Evolutionary conservation across 768 basidiomycete species (phyloP).

Genomic region (Daedaleopsis nitida): DNA sequence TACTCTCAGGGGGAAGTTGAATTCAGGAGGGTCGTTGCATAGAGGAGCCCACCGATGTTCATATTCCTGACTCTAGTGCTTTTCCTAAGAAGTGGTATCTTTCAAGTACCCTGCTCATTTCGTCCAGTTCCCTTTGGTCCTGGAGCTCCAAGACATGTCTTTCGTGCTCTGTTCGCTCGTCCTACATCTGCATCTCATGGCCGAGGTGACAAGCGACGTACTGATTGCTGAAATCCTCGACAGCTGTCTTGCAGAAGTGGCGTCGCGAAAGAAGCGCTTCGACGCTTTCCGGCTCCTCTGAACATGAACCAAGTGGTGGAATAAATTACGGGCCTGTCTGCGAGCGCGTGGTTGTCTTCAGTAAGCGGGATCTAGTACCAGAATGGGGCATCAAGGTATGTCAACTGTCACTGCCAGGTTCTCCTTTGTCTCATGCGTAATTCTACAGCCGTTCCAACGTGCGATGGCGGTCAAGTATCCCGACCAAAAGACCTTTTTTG

Average conservation of each 20-base stretch:
- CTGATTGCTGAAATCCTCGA: background rate
- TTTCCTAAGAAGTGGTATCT: too few relatives aligned
- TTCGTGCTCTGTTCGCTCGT: too few relatives aligned
- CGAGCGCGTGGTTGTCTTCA: slow-evolving; percentile 88
- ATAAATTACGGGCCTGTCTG: slow-evolving; percentile 43
- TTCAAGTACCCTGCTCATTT: too few relatives aligned
- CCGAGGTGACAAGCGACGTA: background rate
- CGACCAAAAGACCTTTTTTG: slow-evolving; percentile 67
- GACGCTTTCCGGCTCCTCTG: slow-evolving; percentile 34
- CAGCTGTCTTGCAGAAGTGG: slow-evolving; percentile 71
- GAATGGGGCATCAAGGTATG: slow-evolving; percentile 85
- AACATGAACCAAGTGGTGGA: slow-evolving; percentile 18
- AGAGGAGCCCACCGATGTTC: too few relatives aligned
- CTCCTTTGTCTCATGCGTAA: background rate
- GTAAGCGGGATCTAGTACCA: slow-evolving; percentile 91
- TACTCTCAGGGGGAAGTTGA: too few relatives aligned
- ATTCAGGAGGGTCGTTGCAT: too few relatives aligned
- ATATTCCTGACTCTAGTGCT: too few relatives aligned
- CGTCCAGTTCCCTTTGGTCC: too few relatives aligned
- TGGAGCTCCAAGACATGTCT: too few relatives aligned
- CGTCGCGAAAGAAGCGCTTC: slow-evolving; percentile 57
- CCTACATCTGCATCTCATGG: too few relatives aligned
- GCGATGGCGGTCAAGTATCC: slow-evolving; percentile 75
- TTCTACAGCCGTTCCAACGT: slow-evolving; percentile 64
- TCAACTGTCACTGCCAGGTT: background rate